Base-by-base conservation (phyloP, 495 filamentous ascomycete species). In the Poronia punctata region DNA sequence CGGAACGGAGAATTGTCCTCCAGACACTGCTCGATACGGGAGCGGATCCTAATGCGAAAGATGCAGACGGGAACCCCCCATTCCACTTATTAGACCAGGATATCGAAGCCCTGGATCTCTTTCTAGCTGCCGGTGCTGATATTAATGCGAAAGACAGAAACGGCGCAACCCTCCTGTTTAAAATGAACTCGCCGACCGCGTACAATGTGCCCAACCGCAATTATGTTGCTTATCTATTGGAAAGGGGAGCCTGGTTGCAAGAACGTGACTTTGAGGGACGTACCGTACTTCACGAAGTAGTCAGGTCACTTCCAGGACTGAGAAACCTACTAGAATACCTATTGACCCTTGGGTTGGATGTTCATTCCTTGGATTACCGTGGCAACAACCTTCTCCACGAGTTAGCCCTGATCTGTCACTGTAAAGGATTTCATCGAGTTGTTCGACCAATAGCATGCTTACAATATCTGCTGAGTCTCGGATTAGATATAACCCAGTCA, bases 341-440 rank as follows among this genome's bases (percentile, higher is more conserved):
- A 17, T n/a, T 34, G 25, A 33, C 43, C 24, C 11, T 2, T 27
- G 18, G 43, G 50, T 21, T 39, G 4, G 28, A 54, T 43, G 23
- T 27, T 28, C 7, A 20, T 11, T n/a, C n/a, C 4, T 7, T 25
- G 23, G 55, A 60, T 34, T 30, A 39, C 11, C 5, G 43, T n/a
- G 48, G 48, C 10, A 46, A 54, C 21, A 40, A 43, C 11, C 21
- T 46, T 17, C 12, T 44, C 0, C 48, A 49, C 26, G 25, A 35
- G 17, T 21, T 35, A 38, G 4, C 38, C 18, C 28, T 8, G 11
- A 4, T 16, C 21, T 2, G 3, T 5, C 31, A 8, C 9, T 19
- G 7, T 1, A 34, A 1, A 19, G 8, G 31, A 18, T 19, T 8
- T 16, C 16, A 5, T 34, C 14, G 34, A 5, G n/a, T 17, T 25